Conservation (phyloP, 2,329 filamentous ascomycete genomes). For the Zymoseptoria ardabiliae region DNA sequence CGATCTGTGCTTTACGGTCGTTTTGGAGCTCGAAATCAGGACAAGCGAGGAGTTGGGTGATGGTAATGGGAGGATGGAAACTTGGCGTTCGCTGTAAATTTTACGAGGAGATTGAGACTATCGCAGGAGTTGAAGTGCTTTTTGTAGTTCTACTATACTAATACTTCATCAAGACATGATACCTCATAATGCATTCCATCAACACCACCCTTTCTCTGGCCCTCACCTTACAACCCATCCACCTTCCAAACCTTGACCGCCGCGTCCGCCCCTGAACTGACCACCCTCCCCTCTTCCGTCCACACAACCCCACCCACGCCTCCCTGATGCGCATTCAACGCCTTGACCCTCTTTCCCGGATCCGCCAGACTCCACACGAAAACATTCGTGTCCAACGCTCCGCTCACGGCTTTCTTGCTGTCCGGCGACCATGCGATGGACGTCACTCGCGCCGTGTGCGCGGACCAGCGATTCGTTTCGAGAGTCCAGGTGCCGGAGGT, state of each 20-base stretch:
- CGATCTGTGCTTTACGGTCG: neutral
- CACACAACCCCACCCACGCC: conserved; percentile 84
- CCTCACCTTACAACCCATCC: conserved; percentile 38
- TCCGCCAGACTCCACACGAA: conserved; percentile 83
- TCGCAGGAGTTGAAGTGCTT: neutral
- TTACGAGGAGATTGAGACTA: neutral
- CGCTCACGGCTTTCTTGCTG: conserved; percentile 73
- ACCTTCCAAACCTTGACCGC: conserved; percentile 84
- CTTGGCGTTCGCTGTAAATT: neutral
- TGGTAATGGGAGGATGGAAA: neutral
- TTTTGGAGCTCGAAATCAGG: neutral
- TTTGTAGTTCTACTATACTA: neutral
- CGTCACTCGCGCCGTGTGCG: conserved; percentile 62
- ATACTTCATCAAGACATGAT: neutral
- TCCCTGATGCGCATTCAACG: conserved; percentile 87
- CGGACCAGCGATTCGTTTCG: conserved; percentile 71
- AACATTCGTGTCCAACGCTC: conserved; percentile 82
- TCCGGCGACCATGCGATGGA: conserved; percentile 69
- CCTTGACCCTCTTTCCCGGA: conserved; percentile 78
- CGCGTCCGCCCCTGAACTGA: conserved; percentile 78
- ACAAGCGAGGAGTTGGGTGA: neutral
- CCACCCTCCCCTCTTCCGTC: conserved; percentile 60
- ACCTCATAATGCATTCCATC: neutral
- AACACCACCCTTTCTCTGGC: neutral
- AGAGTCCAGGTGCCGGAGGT: conserved; percentile 49